Conservation (phyloP, 768 basidiomycete species). For the Leccinum boreale region DNA sequence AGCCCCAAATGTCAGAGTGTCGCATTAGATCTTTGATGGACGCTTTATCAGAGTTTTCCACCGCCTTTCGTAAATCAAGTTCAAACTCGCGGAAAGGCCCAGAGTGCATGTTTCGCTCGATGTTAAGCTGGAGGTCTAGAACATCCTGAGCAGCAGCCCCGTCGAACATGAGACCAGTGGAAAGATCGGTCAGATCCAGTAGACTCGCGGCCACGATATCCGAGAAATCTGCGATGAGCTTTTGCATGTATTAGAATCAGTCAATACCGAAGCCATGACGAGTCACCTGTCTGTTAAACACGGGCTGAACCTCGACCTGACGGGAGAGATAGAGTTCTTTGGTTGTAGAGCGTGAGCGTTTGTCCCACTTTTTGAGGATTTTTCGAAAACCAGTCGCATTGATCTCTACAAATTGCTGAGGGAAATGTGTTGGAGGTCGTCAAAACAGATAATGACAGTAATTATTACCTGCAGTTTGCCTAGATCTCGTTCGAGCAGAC, state of each 20-base stretch:
- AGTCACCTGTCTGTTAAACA: slow-evolving; percentile 88
- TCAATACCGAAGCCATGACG: background rate
- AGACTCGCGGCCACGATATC: slow-evolving; percentile 87
- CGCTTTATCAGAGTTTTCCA: slow-evolving; percentile 55
- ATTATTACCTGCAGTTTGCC: slow-evolving; percentile 83
- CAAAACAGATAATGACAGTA: slow-evolving; percentile 6
- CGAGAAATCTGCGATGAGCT: slow-evolving; percentile 94
- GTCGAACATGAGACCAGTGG: slow-evolving; percentile 74
- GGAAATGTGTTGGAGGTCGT: slow-evolving; percentile 13
- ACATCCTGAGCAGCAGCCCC: slow-evolving; percentile 74
- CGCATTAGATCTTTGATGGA: slow-evolving; percentile 68
- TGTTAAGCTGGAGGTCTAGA: slow-evolving; percentile 65
- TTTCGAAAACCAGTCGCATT: slow-evolving; percentile 97
- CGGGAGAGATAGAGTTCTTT: slow-evolving; percentile 94
- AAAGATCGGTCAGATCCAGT: slow-evolving; percentile 73
- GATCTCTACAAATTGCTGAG: slow-evolving; percentile 93
- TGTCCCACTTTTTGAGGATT: slow-evolving; percentile 98
- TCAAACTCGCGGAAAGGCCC: slow-evolving; percentile 88
- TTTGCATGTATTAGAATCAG: slow-evolving; percentile 10
- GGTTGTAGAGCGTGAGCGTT: slow-evolving; percentile 90
- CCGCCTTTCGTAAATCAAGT: slow-evolving; percentile 76
- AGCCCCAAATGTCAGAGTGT: slow-evolving; percentile 63
- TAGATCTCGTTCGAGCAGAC: slow-evolving; percentile 89
- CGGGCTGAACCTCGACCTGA: slow-evolving; percentile 98
- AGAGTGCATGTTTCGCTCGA: slow-evolving; percentile 56